Percentiles rank a stretch among this genome's conserved stretches.
These are phyloP conservation scores for Singerocomus rubriflavus DNA, from an alignment of 1,284 basidiomycete species.

Conservation along the genomic window DNA sequence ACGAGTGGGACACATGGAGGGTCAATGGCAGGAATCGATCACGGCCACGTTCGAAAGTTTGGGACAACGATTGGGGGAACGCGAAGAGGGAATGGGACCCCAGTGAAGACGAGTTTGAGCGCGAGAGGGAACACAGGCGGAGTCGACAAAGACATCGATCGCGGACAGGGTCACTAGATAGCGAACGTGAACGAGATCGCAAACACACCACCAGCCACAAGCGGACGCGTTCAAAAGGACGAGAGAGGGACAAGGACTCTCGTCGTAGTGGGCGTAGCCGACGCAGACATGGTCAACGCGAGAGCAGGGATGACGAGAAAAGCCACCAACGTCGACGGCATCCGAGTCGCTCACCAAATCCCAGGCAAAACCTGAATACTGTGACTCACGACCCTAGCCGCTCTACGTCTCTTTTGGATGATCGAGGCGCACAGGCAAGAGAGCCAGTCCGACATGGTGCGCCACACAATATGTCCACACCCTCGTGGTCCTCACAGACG, in stretches of 20 bases:
- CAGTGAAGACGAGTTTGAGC: constrained; percentile 12
- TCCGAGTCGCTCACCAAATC: constrained; percentile 19
- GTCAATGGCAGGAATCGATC: constrained; percentile 40
- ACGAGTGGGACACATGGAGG: constrained; percentile 44
- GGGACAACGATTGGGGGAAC: constrained; percentile 31
- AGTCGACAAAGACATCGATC: constrained; percentile 29
- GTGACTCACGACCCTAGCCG: constrained; percentile 12
- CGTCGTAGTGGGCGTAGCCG: constrained; percentile 20
- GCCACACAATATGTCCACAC: constrained; percentile 25
- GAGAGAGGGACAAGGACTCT: constrained; percentile 9
- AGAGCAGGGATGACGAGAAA: constrained; percentile 22
- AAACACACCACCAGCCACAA: constrained; percentile 14
- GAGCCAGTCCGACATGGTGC: constrained; percentile 11
- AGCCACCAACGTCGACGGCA: constrained; percentile 21
- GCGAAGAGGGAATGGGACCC: constrained; percentile 20
- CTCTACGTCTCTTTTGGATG: constrained; percentile 17
- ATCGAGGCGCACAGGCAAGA: constrained; percentile 8
- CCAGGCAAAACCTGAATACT: not conserved
- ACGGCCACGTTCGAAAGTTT: constrained; percentile 18
- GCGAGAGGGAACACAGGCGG: constrained; percentile 16
- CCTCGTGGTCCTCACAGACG: constrained; percentile 27
- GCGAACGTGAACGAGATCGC: constrained; percentile 17
- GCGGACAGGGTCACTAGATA: constrained; percentile 24
- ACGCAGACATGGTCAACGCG: constrained; percentile 22
- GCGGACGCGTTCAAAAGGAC: constrained; percentile 17